phyloP scores from a whole-genome alignment of 1,284 basidiomycete species.

The Ceratorhiza oryzae-sativae region DNA sequence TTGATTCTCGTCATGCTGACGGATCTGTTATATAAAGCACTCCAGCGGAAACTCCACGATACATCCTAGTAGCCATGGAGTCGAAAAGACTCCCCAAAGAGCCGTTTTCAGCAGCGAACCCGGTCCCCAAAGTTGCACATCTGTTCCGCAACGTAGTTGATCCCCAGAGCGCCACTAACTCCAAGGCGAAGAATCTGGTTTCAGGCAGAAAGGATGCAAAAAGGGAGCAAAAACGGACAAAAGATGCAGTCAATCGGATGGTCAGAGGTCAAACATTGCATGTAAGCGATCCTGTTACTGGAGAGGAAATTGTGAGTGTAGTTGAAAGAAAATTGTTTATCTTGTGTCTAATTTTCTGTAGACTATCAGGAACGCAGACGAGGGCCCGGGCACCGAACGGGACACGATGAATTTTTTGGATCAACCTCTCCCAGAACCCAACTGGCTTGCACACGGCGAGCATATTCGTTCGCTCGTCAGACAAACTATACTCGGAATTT shows the following conservation, averaged over 20 bases:
- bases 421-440: conserved; percentile 41
- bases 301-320: conserved; percentile 44
- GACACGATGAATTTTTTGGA: conserved; percentile 5
- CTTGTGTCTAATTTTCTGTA: conserved; percentile 46
- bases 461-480: conserved; percentile 46
- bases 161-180: conserved; percentile 28
- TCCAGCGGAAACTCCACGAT: neutral
- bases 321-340: conserved; percentile 41
- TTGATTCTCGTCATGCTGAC: conserved; percentile 9
- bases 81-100: conserved; percentile 21
- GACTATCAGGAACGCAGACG: conserved; percentile 48
- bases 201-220: conserved; percentile 44
- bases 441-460: conserved; percentile 49
- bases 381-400: neutral
- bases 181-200: conserved; percentile 45
- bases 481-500: conserved; percentile 47
- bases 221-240: conserved; percentile 49
- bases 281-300: conserved; percentile 43
- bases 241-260: conserved; percentile 40
- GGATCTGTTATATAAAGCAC: neutral
- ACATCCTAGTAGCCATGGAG: neutral
- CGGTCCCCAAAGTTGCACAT: conserved; percentile 38
- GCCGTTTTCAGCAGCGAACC: conserved; percentile 39
- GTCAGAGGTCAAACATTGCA: conserved; percentile 41
- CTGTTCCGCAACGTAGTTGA: conserved; percentile 26